phyloP scores from a whole-genome alignment of 164 flowering plant species.

The Sextonia rubra region DNA sequence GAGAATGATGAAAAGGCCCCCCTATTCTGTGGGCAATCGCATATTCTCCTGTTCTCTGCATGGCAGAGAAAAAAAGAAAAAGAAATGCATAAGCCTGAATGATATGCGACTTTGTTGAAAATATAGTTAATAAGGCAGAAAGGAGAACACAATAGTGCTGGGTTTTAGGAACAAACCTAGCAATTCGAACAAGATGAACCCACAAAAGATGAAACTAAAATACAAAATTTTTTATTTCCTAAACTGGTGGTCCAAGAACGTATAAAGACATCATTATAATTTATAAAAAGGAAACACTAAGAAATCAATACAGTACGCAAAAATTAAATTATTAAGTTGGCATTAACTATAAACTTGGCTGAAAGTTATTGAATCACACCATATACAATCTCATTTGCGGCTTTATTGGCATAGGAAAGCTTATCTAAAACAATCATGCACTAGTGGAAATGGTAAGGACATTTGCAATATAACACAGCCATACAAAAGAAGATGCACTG shows the following conservation, averaged over 20 bases:
- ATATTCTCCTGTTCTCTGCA: slow-evolving; percentile 49
- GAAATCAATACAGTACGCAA: too few relatives aligned
- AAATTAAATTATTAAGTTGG: neutral
- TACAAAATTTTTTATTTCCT: too few relatives aligned
- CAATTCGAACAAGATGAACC: neutral
- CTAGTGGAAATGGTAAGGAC: neutral
- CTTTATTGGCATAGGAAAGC: neutral
- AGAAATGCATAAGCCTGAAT: neutral
- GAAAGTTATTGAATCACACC: neutral
- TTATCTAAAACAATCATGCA: too few relatives aligned
- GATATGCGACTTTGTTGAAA: neutral
- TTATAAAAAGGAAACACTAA: too few relatives aligned
- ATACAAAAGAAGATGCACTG: neutral
- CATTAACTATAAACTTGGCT: neutral
- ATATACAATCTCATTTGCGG: neutral
- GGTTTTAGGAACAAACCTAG: neutral
- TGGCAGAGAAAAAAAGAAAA: slow-evolving; percentile 11
- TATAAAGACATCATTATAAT: too few relatives aligned
- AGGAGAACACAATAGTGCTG: neutral
- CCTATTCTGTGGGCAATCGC: slow-evolving; percentile 57
- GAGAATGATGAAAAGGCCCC: slow-evolving; percentile 64
- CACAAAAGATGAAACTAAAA: too few relatives aligned
- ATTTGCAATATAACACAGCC: neutral
- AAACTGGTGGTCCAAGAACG: too few relatives aligned
- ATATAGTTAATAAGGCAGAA: neutral